Base-by-base conservation (phyloP, 805 yeast genomes). In the Citeromyces matritensis region DNA sequence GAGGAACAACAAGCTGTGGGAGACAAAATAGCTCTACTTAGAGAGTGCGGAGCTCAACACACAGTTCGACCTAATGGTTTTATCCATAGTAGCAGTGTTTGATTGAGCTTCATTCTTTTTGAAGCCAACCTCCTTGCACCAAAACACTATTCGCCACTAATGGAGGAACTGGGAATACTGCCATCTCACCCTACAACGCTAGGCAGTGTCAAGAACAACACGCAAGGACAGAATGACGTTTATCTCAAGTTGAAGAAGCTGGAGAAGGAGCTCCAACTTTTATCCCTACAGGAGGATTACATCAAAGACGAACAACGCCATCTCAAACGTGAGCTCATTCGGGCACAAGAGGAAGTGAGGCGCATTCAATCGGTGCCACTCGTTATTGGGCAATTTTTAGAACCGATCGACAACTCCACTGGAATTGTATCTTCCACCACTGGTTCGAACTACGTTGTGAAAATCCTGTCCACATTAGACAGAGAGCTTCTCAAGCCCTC, bases 261-360 rank as follows among this genome's bases (percentile, higher is more conserved):
- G 39, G 94, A 93, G 51, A 84, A 86, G 42, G 95, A 88, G 49
- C 67, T 82, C 46, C 95, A 88, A 43, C 61, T 91, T 32, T 59
- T 91, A 39, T 58, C 69, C 37, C 63, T 91, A 41, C 98, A 91
- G 56, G 99, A 91, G 53, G 96, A 86, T 37, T 93, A 88, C 54
- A 85, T 91, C 51, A 91, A 93, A 49, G 98, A 91, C 53, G 99
- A 91, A 55, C 96, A 86, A 50, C 91, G 95, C 49, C 95, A 88
- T 57, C 65, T 91, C 53, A 86, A 84, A 48, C 70, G 96, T 41
- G 99, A 91, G 60, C 67, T 91, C 35, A 75, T 86, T 30, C 75
- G 96, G 45, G 98, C 98, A 2, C 97, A 93, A 54, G 98, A 91
- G 55, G 70, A 42, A 57, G 85, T 41, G 95, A 85, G 40, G 74